Evolutionary conservation across 352 stramenopile genomes (phyloP).

Genomic region (Pythium dissotocum): DNA sequence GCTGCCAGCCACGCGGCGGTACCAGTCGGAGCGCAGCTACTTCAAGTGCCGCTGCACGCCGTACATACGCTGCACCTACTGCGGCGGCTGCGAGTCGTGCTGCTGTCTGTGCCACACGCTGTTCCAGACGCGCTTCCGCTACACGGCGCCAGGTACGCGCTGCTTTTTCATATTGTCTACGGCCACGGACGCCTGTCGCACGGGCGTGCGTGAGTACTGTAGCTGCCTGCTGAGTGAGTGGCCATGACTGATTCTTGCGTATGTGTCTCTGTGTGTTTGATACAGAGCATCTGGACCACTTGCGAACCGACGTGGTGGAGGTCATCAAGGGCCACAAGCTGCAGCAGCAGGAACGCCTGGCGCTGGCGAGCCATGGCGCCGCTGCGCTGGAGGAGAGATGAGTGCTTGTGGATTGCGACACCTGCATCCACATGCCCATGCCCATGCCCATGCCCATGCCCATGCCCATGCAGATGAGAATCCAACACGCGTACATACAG

Average conservation of each 20-base stretch:
- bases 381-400: constrained; percentile 6
- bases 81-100: constrained; percentile 79
- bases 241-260: not conserved
- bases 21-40: constrained; percentile 64
- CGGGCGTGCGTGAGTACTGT: not conserved
- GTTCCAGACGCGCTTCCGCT: constrained; percentile 86
- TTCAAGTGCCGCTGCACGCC: constrained; percentile 74
- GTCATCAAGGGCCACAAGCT: constrained; percentile 50
- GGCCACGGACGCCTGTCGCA: not conserved
- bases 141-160: constrained; percentile 62
- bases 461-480: not conserved
- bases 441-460: not conserved
- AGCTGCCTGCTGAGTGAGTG: not conserved
- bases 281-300: constrained; percentile 35
- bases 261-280: not conserved
- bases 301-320: constrained; percentile 42
- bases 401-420: too few relatives aligned
- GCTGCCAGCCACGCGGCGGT: constrained; percentile 58
- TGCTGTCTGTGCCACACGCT: constrained; percentile 83
- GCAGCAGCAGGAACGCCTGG: constrained; percentile 14
- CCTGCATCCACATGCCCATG: too few relatives aligned
- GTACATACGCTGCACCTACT: constrained; percentile 62
- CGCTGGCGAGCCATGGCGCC: not conserved
- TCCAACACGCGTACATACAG: not conserved
- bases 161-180: not conserved